These are phyloP conservation scores for Plasmodium cynomolgi DNA, from an alignment of 169 alveolate genomes.

Conservation along the genomic window DNA sequence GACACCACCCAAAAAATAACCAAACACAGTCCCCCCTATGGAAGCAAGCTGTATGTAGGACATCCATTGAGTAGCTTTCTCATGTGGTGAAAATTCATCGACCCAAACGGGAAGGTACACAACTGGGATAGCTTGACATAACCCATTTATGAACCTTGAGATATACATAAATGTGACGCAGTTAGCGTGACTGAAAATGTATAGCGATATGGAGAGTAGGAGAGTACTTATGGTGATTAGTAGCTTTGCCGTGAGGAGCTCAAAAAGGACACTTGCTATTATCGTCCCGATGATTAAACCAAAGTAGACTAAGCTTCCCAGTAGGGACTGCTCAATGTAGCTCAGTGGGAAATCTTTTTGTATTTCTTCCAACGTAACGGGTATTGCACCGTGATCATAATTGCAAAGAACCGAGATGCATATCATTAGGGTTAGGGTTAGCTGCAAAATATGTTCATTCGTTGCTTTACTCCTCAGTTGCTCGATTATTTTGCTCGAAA, in stretches of 20 bases:
- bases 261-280: constrained; percentile 80
- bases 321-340: constrained; percentile 78
- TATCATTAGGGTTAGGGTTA: constrained; percentile 60
- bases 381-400: constrained; percentile 84
- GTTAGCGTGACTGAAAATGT: constrained; percentile 80
- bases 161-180: constrained; percentile 83
- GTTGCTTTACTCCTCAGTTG: not conserved
- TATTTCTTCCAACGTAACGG: constrained; percentile 80
- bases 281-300: constrained; percentile 86
- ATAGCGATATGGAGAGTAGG: constrained; percentile 74
- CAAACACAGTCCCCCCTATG: constrained; percentile 89
- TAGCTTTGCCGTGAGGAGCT: constrained; percentile 77
- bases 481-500: not conserved
- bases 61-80: constrained; percentile 94
- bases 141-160: constrained; percentile 91
- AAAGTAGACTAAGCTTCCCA: constrained; percentile 86
- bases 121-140: constrained; percentile 92
- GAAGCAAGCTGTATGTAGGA: constrained; percentile 91
- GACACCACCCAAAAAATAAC: constrained; percentile 76
- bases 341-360: constrained; percentile 77
- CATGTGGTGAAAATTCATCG: constrained; percentile 93
- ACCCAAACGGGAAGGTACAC: constrained; percentile 97
- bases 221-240: constrained; percentile 77
- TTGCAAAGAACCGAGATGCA: constrained; percentile 74
- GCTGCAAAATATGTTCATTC: not conserved